These are phyloP conservation scores for Cryptosporidium sp. DNA, from an alignment of 169 alveolate species.

Conservation along the genomic window DNA sequence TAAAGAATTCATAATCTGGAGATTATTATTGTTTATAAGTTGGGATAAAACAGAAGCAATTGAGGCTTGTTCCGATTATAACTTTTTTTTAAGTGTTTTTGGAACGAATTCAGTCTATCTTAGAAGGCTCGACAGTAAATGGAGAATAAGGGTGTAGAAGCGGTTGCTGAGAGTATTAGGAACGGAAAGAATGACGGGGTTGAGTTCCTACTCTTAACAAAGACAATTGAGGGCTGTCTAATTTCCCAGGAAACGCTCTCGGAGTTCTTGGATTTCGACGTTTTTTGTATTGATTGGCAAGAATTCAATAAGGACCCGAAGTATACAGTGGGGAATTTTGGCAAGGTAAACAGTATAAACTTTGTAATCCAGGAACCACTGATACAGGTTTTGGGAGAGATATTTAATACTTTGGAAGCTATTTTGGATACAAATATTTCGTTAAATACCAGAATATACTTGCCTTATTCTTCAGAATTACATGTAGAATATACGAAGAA, in stretches of 20 bases:
- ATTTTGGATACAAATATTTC: not conserved
- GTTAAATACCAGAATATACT: not conserved
- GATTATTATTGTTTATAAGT: not conserved
- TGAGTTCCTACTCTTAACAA: conserved; percentile 14
- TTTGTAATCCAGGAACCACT: conserved; percentile 45
- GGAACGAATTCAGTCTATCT: not conserved
- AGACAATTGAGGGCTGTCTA: conserved; percentile 14
- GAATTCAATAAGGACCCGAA: conserved; percentile 1
- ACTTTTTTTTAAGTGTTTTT: not conserved
- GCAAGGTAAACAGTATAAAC: conserved; percentile 14
- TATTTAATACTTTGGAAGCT: not conserved
- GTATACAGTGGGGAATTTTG: not conserved
- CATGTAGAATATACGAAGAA: conserved; percentile 32
- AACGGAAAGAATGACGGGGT: not conserved
- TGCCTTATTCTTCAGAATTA: conserved; percentile 43
- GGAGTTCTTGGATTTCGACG: not conserved
- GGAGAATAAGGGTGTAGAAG: not conserved
- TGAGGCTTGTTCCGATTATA: not conserved
- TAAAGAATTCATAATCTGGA: not conserved
- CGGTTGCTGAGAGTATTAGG: not conserved
- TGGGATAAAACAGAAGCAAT: not conserved
- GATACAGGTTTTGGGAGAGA: conserved; percentile 12
- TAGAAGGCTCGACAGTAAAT: not conserved
- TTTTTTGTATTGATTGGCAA: conserved; percentile 34
- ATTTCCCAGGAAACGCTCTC: conserved; percentile 13